Evolutionary conservation across 83 land plant species (phyloP).

Genomic region (Picea abies): DNA sequence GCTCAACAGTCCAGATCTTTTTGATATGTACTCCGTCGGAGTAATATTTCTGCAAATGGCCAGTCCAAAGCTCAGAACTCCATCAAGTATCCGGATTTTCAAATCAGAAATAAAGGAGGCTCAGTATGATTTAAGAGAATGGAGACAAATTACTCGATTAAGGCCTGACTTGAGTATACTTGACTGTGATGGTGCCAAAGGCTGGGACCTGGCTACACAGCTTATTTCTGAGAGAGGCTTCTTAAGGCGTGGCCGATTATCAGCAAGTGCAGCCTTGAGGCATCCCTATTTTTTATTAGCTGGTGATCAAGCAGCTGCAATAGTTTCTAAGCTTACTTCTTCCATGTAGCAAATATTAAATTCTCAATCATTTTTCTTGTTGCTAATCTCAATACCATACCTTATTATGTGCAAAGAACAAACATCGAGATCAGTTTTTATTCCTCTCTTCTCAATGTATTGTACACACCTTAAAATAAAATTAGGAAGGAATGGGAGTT

Average conservation of each 20-base stretch:
- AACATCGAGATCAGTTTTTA: too few species aligned
- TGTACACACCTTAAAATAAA: too few species aligned
- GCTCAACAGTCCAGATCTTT: conserved; percentile 97
- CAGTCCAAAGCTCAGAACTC: conserved; percentile 65
- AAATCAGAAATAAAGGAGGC: conserved; percentile 67
- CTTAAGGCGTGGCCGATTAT: conserved; percentile 77
- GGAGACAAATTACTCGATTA: conserved; percentile 79
- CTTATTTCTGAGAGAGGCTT: conserved; percentile 77
- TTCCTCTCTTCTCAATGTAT: too few species aligned
- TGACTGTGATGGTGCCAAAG: conserved; percentile 88
- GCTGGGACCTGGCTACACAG: conserved; percentile 95
- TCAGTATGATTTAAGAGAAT: conserved; percentile 78
- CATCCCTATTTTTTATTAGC: conserved; percentile 97
- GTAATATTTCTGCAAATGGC: conserved; percentile 96
- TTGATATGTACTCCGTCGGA: conserved; percentile 98
- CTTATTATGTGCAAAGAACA: too few species aligned
- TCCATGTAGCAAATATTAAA: conserved; percentile 12
- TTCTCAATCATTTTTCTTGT: too few species aligned
- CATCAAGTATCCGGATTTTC: conserved; percentile 75
- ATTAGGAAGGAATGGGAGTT: too few species aligned
- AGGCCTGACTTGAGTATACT: conserved; percentile 80
- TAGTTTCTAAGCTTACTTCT: conserved; percentile 74
- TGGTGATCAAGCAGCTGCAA: conserved; percentile 86
- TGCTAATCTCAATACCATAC: too few species aligned
- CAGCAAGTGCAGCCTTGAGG: conserved; percentile 93